Percentiles rank a stretch among this genome's conserved stretches.
These are phyloP conservation scores for Cryphonectria naterciae DNA, from an alignment of 2,329 filamentous ascomycete species.

Conservation along the genomic window DNA sequence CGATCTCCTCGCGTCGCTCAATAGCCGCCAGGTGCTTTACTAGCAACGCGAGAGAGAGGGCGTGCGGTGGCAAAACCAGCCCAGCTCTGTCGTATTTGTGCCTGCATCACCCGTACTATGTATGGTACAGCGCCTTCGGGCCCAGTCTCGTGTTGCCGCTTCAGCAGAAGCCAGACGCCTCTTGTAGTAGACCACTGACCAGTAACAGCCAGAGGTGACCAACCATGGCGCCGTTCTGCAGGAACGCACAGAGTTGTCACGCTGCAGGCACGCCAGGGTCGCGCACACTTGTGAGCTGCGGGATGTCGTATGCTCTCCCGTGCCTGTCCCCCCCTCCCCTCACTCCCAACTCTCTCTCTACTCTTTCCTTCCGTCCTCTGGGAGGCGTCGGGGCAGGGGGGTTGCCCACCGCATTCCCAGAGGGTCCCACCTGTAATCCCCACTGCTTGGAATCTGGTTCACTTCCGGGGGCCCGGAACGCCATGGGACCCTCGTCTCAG, in stretches of 20 bases:
- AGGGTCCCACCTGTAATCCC: slow-evolving; percentile 14
- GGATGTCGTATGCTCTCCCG: slow-evolving; percentile 28
- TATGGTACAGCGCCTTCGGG: slow-evolving; percentile 17
- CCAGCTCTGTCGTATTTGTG: slow-evolving; percentile 18
- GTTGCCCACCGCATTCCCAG: slow-evolving; percentile 16
- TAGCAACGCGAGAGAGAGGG: slow-evolving; percentile 7
- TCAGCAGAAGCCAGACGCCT: slow-evolving; percentile 18
- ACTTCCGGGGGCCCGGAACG: slow-evolving; percentile 29
- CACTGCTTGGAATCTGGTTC: slow-evolving; percentile 26
- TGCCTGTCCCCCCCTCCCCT: slow-evolving; percentile 1
- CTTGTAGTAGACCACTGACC: slow-evolving; percentile 16
- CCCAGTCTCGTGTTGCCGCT: slow-evolving; percentile 17
- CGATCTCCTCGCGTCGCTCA: background rate
- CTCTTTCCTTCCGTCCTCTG: background rate
- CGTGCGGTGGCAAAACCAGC: slow-evolving; percentile 24
- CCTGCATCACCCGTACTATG: slow-evolving; percentile 8
- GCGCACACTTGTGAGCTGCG: slow-evolving; percentile 25
- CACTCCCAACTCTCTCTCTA: no score
- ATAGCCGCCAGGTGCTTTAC: slow-evolving; percentile 13
- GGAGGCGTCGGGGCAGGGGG: slow-evolving; percentile 21
- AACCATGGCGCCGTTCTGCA: slow-evolving; percentile 18
- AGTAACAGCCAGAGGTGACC: slow-evolving; percentile 15
- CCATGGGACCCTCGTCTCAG: slow-evolving; percentile 29
- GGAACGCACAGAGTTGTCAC: slow-evolving; percentile 18
- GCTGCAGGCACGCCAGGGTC: slow-evolving; percentile 4